phyloP scores from a whole-genome alignment of 2,329 filamentous ascomycete genomes.

The Kalaharituber pfeilii region DNA sequence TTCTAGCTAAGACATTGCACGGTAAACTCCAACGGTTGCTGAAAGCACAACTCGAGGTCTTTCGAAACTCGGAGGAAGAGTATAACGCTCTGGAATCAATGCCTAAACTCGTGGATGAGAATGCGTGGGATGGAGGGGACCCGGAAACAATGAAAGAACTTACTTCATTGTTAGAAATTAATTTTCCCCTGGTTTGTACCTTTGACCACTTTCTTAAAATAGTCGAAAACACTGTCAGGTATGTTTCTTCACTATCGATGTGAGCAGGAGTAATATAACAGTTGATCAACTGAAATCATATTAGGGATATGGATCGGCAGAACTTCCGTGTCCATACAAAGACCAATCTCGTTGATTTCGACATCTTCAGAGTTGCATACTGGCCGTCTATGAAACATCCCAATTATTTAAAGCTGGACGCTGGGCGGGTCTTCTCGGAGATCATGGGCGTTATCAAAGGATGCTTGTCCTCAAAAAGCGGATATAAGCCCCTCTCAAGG shows the following conservation, averaged over 20 bases:
- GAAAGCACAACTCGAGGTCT: conserved; percentile 12
- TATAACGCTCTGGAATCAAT: conserved; percentile 13
- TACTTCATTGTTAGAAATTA: conserved; percentile 4
- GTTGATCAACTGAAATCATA: neutral
- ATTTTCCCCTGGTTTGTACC: conserved; percentile 25
- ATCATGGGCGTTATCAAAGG: conserved; percentile 27
- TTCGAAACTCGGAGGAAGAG: neutral
- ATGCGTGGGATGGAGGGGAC: no score
- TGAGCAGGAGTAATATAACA: neutral
- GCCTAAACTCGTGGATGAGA: no score
- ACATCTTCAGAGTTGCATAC: conserved; percentile 23
- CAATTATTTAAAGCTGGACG: conserved; percentile 13
- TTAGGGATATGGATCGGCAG: conserved; percentile 5
- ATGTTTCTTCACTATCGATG: conserved; percentile 12
- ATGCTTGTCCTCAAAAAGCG: conserved; percentile 11
- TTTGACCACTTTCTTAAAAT: conserved; percentile 23
- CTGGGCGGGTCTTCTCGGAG: conserved; percentile 23
- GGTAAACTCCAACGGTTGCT: conserved; percentile 22
- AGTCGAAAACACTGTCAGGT: neutral
- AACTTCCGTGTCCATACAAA: conserved; percentile 5
- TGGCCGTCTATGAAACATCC: conserved; percentile 18
- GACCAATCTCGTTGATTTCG: conserved; percentile 20
- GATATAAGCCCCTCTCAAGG: conserved; percentile 15
- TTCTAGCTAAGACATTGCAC: conserved; percentile 23
- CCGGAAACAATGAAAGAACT: no score